Evolutionary conservation across 2,329 filamentous ascomycete species (phyloP), one percentile per base, ranked within the genome.

Genomic region (Knoxdaviesia capensis): DNA sequence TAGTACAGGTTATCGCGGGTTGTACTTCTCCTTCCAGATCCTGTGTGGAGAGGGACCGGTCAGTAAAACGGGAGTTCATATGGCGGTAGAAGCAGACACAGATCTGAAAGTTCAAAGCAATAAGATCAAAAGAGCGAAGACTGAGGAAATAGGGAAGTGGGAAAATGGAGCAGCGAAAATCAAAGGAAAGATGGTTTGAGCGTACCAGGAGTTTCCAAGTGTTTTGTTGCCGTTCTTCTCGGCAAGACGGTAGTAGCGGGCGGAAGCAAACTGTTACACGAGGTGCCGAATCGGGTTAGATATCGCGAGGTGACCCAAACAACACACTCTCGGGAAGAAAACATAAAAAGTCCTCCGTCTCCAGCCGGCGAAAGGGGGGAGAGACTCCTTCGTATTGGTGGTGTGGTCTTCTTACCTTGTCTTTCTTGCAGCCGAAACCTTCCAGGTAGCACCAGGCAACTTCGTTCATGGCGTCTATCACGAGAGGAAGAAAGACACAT

Each of bases 11-110:
- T 20, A 20, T 20, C 20, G 20, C 20, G 69, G 66, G 52, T 71
- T 71, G 63, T 96, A 94, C 63, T 96, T 96, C 48, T 93, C 86
- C 59, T 96, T 96, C 85, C 88, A 94, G 55, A 96, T 94, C 87
- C 85, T 93, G 55, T 31, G 40, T 36, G 32, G 35, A 20, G 20
- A 20, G 20, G 20, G 20, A 20, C 20, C 20, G 6, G 36, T 40
- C 20, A 44, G 32, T 41, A 41, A 43, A 44, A 44, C 35, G 39
- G 42, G 31, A 10, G n/a, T 7, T 6, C 29, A 38, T 28, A 6
- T 35, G 34, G 3, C 11, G 20, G 20, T 20, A 20, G 2, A 20
- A 20, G 3, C 20, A 20, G 20, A 20, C 3, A 20, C 20, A 3
- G 20, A 20, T 20, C 20, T 11, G 11, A 37, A 37, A 7, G 7